Base-by-base conservation (phyloP, 352 stramenopile genomes). In the Peronospora tabacina region DNA sequence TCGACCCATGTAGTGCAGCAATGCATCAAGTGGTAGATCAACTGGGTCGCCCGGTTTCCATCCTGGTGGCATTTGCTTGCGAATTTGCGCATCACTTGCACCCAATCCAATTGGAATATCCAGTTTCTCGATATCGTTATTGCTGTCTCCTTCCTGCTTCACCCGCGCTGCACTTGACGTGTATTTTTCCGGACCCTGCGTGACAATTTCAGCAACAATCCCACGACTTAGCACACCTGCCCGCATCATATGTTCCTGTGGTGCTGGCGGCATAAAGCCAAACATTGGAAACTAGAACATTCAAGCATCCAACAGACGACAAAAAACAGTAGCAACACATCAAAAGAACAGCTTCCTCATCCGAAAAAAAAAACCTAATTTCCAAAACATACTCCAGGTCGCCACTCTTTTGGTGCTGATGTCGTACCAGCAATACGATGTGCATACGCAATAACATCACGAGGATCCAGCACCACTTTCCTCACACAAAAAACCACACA, bases 231-330 rank as follows among this genome's bases (percentile, higher is more conserved):
- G 62, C 9, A 92, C 79, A 48, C 81, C 81, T 0, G 78, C 81
- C 28, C 81, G 78, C 81, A 92, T 92, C 76, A 90, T 90, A 45
- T 92, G 78, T 42, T 83, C 73, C 35, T 88, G 81, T 13, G 81
- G 81, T 8, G 81, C 81, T n/a, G 81, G 81, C 3, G 81, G 81
- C 66, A 85, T 84, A 49, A 92, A 92, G 11, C 81, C 81, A 70
- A 90, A 90, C 78, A 92, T 92, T 1, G 81, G 76, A 40, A 87
- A 85, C 78, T 92, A 29, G 10, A 44, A 9, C 5, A 15, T 36
- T 7, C 30, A 36, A 6, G 9, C 16, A 2, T 13, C 5, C 22
- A 26, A 26, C 0, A 32, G 2, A 32, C 28, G 7, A 22, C n/a
- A 16, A 16, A 36, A n/a, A 3, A 6, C 6, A 22, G 46, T 32